Evolutionary conservation across 75 land plant genomes (phyloP).

Genomic region (Selaginella tamariscina): DNA sequence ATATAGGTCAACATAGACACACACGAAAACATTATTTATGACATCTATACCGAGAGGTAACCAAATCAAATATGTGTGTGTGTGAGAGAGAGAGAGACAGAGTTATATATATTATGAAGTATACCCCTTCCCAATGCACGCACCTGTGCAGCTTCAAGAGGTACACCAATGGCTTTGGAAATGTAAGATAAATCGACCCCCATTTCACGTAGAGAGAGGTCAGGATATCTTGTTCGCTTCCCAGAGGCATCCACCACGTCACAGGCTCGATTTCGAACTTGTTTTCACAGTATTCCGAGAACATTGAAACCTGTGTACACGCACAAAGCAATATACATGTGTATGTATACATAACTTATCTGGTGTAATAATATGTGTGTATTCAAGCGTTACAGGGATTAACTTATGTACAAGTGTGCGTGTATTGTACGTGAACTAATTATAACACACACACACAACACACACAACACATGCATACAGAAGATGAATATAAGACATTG

Average conservation of each 20-base stretch:
- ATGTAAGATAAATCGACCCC: slow-evolving; percentile 67
- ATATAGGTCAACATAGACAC: background rate
- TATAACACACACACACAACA: too few species aligned
- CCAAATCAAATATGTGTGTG: background rate
- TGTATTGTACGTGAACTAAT: too few species aligned
- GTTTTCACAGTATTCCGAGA: slow-evolving; percentile 67
- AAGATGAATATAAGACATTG: too few species aligned
- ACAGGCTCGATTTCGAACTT: slow-evolving; percentile 93
- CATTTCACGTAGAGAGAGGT: slow-evolving; percentile 56
- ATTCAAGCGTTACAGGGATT: too few species aligned
- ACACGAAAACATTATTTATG: background rate
- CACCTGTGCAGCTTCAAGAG: slow-evolving; percentile 50
- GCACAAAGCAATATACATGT: too few species aligned
- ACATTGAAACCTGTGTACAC: slow-evolving; percentile 70
- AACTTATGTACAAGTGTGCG: too few species aligned
- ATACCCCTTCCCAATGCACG: background rate
- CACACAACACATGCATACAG: background rate
- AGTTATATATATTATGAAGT: background rate
- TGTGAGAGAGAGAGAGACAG: too few species aligned
- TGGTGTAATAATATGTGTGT: background rate
- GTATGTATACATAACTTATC: background rate
- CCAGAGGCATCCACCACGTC: slow-evolving; percentile 66
- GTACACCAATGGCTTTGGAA: slow-evolving; percentile 41
- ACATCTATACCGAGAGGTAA: background rate
- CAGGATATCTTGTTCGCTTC: slow-evolving; percentile 49